Base-by-base conservation (phyloP, 2,329 filamentous ascomycete genomes). In the Podosphaera fusca region DNA sequence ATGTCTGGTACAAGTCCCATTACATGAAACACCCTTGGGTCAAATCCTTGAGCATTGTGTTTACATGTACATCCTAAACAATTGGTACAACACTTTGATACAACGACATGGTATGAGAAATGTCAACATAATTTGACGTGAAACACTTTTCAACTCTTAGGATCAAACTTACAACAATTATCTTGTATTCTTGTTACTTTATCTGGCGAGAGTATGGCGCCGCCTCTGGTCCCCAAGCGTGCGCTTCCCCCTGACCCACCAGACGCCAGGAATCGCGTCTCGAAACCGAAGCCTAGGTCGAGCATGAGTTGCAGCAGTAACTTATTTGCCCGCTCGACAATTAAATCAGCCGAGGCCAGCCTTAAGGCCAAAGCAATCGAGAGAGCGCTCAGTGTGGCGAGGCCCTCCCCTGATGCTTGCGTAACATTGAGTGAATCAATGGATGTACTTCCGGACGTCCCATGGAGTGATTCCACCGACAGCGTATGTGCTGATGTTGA, bases 211-310 rank as follows among this genome's bases (percentile, higher is more conserved):
- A 42, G 38, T 42, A 42, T 12, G 38, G 38, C 38, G 38, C 38
- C 10, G 38, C 38, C 10, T 42, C 38, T 42, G 38, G 10, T 42
- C 10, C n/a, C 38, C 38, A 42, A 42, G 38, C 38, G 38, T 42
- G 38, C 38, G 38, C 10, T 42, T 42, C 38, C 10, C 38, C 38
- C 38, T 42, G 38, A 42, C n/a, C 38, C 38, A 34, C 51, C 34
- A 54, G 34, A 54, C 51, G 4, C 33, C n/a, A 35, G 35, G 35
- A 38, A 54, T 54, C 34, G 51, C 51, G 51, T 40, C 35, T 54
- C 51, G 51, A 54, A 54, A 54, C 51, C 35, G 51, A 54, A 40
- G 36, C n/a, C 51, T 29, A 54, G 34, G 34, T 38, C 35, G 36
- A 29, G 51, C 30, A 54, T 38, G 36, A 7, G 38, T 42, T 42